Conservation (phyloP, 169 alveolate species). For the Cyclospora cayetanensis region DNA sequence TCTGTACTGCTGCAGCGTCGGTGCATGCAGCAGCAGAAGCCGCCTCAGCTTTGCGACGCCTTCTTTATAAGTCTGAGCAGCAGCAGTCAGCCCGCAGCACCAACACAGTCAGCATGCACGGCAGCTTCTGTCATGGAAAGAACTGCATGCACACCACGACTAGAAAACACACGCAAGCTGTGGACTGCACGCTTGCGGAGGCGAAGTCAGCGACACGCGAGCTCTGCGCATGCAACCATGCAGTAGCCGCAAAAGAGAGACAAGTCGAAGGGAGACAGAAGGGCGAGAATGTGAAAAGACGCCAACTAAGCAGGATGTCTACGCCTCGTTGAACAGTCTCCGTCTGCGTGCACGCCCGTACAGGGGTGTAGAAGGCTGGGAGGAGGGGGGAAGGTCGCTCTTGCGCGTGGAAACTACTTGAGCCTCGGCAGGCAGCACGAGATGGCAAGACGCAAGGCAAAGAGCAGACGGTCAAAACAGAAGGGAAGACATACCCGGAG, state of each 20-base stretch:
- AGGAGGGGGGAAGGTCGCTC: background rate
- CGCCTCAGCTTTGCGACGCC: slow-evolving; percentile 37
- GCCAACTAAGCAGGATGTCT: no score
- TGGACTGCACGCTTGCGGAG: background rate
- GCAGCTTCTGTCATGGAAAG: background rate
- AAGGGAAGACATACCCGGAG: background rate
- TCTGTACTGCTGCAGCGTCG: slow-evolving; percentile 46
- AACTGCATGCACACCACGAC: background rate
- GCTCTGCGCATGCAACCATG: background rate
- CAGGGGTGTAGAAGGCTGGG: background rate
- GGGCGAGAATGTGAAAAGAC: no score
- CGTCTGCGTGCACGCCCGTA: no score
- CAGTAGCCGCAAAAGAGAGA: background rate
- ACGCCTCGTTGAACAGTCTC: no score
- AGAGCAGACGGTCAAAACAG: background rate
- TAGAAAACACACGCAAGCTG: background rate
- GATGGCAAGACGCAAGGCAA: background rate
- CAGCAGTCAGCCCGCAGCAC: background rate
- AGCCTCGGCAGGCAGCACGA: background rate
- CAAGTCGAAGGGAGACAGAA: background rate
- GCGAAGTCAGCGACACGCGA: background rate
- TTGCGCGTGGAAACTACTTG: background rate
- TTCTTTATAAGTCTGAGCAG: background rate
- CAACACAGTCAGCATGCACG: background rate
- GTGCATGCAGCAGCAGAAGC: slow-evolving; percentile 44